These are phyloP conservation scores for Septoria petroselini DNA, from an alignment of 2,329 filamentous ascomycete species.

Conservation along the genomic window DNA sequence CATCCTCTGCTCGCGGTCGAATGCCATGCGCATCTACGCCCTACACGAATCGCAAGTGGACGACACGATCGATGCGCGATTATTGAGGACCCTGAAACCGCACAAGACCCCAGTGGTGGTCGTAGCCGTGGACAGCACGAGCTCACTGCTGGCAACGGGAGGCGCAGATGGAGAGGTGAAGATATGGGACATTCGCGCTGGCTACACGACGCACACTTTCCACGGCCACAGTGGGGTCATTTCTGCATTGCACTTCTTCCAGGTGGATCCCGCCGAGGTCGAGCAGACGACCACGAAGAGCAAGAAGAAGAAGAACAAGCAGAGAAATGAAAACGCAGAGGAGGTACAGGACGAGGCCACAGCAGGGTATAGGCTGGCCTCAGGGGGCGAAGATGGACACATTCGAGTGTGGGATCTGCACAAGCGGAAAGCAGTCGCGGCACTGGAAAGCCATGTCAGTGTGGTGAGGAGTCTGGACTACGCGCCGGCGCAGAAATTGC, in stretches of 20 bases:
- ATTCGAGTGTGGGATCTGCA: conserved; percentile 88
- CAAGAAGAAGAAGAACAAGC: conserved; percentile 48
- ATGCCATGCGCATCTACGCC: conserved; percentile 89
- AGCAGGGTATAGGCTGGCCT: conserved; percentile 74
- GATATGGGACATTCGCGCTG: conserved; percentile 89
- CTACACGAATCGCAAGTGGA: conserved; percentile 59
- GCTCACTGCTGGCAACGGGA: conserved; percentile 86
- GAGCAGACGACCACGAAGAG: conserved; percentile 29
- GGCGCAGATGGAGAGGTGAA: conserved; percentile 92
- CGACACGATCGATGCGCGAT: conserved; percentile 60
- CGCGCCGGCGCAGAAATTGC: conserved; percentile 66
- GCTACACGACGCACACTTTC: conserved; percentile 92
- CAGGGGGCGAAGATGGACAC: conserved; percentile 90
- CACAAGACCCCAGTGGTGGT: conserved; percentile 88
- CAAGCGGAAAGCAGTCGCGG: conserved; percentile 72
- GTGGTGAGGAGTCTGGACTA: conserved; percentile 87
- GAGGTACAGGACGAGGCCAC: conserved; percentile 49
- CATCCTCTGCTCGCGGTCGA: conserved; percentile 87
- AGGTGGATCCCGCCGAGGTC: conserved; percentile 42
- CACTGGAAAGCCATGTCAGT: conserved; percentile 88
- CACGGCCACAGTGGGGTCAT: conserved; percentile 88
- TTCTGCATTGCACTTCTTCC: conserved; percentile 88
- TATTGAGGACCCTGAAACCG: conserved; percentile 79
- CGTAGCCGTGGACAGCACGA: conserved; percentile 77
- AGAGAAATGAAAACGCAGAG: conserved; percentile 49